Evolutionary conservation across 1,139 yeast species (phyloP).

Genomic region (Blastobotrys petasosporus): DNA sequence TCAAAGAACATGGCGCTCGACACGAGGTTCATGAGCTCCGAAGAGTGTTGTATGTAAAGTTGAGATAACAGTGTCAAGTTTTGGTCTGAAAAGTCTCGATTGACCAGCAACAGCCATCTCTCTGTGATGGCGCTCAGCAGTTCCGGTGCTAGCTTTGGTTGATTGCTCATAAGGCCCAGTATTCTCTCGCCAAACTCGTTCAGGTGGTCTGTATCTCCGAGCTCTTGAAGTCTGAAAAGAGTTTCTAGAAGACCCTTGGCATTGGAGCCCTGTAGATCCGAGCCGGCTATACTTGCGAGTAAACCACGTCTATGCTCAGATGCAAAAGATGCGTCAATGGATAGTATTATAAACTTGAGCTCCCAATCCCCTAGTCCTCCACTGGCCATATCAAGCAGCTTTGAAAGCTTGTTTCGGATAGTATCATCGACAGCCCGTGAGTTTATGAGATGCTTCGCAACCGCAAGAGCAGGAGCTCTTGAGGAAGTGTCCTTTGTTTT

Average conservation of each 20-base stretch:
- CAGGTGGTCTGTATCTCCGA: constrained; percentile 16
- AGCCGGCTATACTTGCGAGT: too few relatives aligned
- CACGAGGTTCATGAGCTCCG: constrained; percentile 15
- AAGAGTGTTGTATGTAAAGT: constrained; percentile 16
- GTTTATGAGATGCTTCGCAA: too few relatives aligned
- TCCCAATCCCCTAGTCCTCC: too few relatives aligned
- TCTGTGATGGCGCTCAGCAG: constrained; percentile 17
- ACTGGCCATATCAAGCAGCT: too few relatives aligned
- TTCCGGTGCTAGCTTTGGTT: constrained; percentile 12
- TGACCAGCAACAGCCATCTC: constrained; percentile 26
- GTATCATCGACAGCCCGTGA: too few relatives aligned
- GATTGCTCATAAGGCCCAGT: constrained; percentile 15
- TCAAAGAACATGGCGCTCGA: constrained; percentile 22
- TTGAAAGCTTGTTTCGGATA: too few relatives aligned
- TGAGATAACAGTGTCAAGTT: constrained; percentile 15
- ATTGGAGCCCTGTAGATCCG: too few relatives aligned
- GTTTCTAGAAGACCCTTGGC: not conserved
- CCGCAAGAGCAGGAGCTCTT: too few relatives aligned
- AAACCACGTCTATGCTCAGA: too few relatives aligned
- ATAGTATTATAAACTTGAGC: too few relatives aligned
- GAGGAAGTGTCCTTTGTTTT: not conserved
- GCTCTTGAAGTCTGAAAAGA: constrained; percentile 23
- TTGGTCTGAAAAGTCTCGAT: constrained; percentile 16
- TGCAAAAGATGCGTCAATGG: too few relatives aligned
- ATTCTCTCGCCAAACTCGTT: constrained; percentile 16